A percentile compares a stretch with the other conserved stretches of the same genome.
phyloP scores from a whole-genome alignment of 495 filamentous ascomycete species.

The Pseudotulostoma volvatum region DNA sequence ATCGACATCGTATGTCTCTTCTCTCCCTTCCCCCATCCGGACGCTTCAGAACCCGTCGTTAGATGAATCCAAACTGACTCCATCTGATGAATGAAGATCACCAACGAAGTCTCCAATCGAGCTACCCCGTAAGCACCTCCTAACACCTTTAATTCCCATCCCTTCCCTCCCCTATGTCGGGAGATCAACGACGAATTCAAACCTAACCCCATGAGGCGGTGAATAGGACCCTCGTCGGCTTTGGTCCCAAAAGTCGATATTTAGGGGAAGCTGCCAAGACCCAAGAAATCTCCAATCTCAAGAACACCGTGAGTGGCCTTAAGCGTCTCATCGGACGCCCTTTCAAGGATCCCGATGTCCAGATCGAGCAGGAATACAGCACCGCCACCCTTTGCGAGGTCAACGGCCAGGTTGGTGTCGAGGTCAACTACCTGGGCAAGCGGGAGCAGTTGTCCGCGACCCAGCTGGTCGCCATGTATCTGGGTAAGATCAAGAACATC shows the following conservation, averaged over 20 bases:
- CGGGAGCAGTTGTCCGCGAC: constrained; percentile 86
- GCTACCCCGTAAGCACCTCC: constrained; percentile 73
- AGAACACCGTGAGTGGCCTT: constrained; percentile 88
- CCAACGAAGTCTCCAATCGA: constrained; percentile 98
- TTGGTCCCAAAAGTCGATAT: constrained; percentile 82
- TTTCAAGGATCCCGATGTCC: constrained; percentile 76
- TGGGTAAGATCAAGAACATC: constrained; percentile 85
- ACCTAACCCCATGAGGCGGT: too few relatives aligned
- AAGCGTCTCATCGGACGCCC: constrained; percentile 82
- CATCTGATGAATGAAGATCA: too few relatives aligned
- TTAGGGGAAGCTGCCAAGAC: constrained; percentile 93
- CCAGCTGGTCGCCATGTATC: constrained; percentile 85
- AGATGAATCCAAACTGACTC: too few relatives aligned
- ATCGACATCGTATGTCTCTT: constrained; percentile 86
- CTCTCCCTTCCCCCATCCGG: constrained; percentile 7
- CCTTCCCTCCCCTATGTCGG: too few relatives aligned
- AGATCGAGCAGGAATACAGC: constrained; percentile 81
- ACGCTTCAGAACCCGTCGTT: too few relatives aligned
- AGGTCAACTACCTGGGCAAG: constrained; percentile 86
- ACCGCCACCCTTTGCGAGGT: constrained; percentile 78
- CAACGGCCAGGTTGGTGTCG: constrained; percentile 84
- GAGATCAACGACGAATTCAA: too few relatives aligned
- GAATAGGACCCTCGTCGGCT: constrained; percentile 84
- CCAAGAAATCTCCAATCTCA: constrained; percentile 97
- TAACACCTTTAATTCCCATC: constrained; percentile 2